Evolutionary conservation across 768 basidiomycete genomes (phyloP).

Genomic region (Mycena olivaceomarginata): DNA sequence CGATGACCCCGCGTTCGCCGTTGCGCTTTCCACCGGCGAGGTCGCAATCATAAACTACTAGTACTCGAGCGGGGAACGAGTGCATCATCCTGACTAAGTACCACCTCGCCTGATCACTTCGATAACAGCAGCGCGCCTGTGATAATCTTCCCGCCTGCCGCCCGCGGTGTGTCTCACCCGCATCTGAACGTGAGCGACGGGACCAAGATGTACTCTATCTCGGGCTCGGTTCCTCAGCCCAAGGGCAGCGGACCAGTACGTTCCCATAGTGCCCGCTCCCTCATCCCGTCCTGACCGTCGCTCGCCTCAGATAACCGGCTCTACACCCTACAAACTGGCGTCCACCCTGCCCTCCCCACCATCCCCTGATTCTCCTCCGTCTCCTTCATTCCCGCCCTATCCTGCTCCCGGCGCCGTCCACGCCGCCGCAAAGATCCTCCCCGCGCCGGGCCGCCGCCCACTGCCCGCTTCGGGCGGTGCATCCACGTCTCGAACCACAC

Average conservation of each 20-base stretch:
- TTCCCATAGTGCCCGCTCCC: too few relatives aligned
- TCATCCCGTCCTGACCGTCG: too few relatives aligned
- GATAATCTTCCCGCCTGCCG: too few relatives aligned
- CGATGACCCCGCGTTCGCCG: background rate
- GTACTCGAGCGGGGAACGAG: conserved; percentile 28
- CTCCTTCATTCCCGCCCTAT: too few relatives aligned
- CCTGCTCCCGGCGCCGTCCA: conserved; percentile 31
- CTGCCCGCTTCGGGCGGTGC: too few relatives aligned
- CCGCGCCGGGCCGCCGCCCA: conserved; percentile 30
- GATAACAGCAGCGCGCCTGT: too few relatives aligned
- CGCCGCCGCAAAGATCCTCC: conserved; percentile 12
- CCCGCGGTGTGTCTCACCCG: conserved; percentile 41
- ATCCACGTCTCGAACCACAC: conserved; percentile 16
- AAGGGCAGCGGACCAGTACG: conserved; percentile 67
- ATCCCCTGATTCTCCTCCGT: conserved; percentile 53
- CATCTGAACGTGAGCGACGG: conserved; percentile 51
- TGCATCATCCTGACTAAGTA: conserved; percentile 60
- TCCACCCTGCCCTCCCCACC: too few relatives aligned
- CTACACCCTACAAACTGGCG: too few relatives aligned
- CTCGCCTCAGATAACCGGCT: too few relatives aligned
- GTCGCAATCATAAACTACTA: too few relatives aligned
- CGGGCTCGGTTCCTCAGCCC: conserved; percentile 77
- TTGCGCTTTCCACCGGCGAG: conserved; percentile 62
- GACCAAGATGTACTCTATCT: conserved; percentile 69
- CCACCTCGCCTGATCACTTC: too few relatives aligned